Evolutionary conservation across 2,329 filamentous ascomycete species (phyloP), one percentile per base, ranked within the genome.

Genomic region (Davidsoniella eucalypti): DNA sequence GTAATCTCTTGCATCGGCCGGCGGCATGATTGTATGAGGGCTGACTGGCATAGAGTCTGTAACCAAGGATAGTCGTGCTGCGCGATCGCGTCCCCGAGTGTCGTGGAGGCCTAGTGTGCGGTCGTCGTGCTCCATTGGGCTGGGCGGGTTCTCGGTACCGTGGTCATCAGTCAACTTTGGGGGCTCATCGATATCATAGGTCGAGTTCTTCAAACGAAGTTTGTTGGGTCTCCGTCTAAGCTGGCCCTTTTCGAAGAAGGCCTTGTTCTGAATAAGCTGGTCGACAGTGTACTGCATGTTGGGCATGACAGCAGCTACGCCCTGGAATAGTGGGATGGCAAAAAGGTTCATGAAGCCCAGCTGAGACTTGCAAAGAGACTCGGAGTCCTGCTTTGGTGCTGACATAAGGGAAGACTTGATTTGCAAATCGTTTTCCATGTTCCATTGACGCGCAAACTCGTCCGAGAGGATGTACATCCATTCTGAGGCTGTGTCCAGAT

Each of bases 311-410:
- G 93, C 84, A 26, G 85, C 80, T 6, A 96, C 82, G 6, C 84
- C 85, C 60, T 87, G 80, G 61, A 98, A 98, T 0, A 98, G 73
- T 1, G 92, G 92, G 45, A 88, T 78, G 14, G 90, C 92, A 63
- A 96, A 96, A 58, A 95, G 76, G 56, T 87, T 92, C 85, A 96
- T 95, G 66, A 98, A 98, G 21, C 86, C 83, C 50, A 95, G 83
- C 65, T 98, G 92, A 6, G 87, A 84, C 57, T 85, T 87, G 55
- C 80, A 84, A 49, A 95, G 72, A 50, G 90, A 88, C 54, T 87
- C 70, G 29, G 84, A 72, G 58, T 95, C 88, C 58, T 88, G 85
- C 52, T 86, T 80, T 39, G 92, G 87, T 3, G 82, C 80, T 1
- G 88, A 80, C 58, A 94, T 87, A 2, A 98, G 73, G 26, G 88